Evolutionary conservation across 2,329 filamentous ascomycete genomes (phyloP).

Genomic region (Ceratocystis lukuohia): DNA sequence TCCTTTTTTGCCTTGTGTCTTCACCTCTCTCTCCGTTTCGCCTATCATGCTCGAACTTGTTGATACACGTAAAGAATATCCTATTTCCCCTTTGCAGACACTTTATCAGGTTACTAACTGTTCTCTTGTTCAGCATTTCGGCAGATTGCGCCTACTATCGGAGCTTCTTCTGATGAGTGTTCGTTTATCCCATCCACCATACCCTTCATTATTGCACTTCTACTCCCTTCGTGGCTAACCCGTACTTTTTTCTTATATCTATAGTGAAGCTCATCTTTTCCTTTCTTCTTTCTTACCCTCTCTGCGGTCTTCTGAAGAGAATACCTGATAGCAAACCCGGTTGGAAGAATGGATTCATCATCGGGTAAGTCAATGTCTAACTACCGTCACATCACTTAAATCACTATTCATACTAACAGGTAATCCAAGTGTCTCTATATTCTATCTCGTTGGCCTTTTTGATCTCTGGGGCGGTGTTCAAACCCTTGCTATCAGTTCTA

Average conservation of each 20-base stretch:
- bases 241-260: background rate
- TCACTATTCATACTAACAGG: background rate
- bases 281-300: conserved; percentile 82
- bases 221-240: background rate
- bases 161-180: conserved; percentile 36
- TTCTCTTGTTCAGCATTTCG: conserved; percentile 31
- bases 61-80: conserved; percentile 12
- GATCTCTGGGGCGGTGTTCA: conserved; percentile 76
- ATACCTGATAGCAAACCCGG: conserved; percentile 73
- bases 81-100: conserved; percentile 10
- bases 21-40: background rate
- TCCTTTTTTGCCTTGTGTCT: background rate
- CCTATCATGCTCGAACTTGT: conserved; percentile 16
- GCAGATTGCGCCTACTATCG: conserved; percentile 30
- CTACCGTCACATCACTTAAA: background rate
- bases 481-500: conserved; percentile 67
- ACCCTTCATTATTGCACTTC: background rate
- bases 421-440: conserved; percentile 53
- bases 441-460: conserved; percentile 89
- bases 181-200: conserved; percentile 22
- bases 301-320: conserved; percentile 77
- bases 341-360: conserved; percentile 78
- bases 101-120: background rate
- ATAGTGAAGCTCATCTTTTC: conserved; percentile 85
- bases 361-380: conserved; percentile 40